A percentile compares a stretch with the other conserved stretches of the same genome.
Evolutionary conservation across 345 rosid genomes (phyloP).

Genomic region (Aegle marmelos): DNA sequence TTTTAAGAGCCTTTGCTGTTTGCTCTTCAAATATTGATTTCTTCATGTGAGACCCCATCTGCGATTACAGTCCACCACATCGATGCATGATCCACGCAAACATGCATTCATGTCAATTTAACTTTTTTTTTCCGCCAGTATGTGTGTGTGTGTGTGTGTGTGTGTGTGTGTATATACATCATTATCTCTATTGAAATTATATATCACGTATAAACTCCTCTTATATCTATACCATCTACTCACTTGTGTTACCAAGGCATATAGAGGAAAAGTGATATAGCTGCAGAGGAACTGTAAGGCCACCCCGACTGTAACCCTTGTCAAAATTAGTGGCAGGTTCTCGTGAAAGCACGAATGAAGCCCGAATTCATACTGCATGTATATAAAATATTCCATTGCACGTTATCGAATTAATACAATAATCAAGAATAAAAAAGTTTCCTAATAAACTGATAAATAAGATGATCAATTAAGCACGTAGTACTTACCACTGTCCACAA

Average conservation of each 20-base stretch:
- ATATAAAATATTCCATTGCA: not conserved
- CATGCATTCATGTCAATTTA: too few species aligned
- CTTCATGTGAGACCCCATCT: conserved; percentile 74
- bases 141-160: too few species aligned
- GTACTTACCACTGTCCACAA: conserved; percentile 43
- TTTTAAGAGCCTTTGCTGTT: conserved; percentile 46
- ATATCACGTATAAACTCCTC: too few species aligned
- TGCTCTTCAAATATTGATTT: conserved; percentile 55
- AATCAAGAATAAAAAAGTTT: too few species aligned
- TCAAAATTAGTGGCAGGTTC: conserved; percentile 19
- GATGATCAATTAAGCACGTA: not conserved
- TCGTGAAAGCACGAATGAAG: conserved; percentile 44
- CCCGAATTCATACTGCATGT: conserved; percentile 37
- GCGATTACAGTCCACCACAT: not conserved
- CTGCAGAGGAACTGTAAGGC: conserved; percentile 50
- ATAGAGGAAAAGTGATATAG: conserved; percentile 58
- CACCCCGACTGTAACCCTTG: conserved; percentile 34
- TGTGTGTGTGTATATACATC: too few species aligned
- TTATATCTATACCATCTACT: conserved; percentile 14
- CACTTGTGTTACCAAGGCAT: conserved; percentile 53
- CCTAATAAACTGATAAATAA: not conserved
- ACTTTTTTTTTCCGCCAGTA: too few species aligned
- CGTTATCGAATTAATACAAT: not conserved
- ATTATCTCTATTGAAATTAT: too few species aligned
- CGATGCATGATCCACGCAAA: too few species aligned